A percentile compares a stretch with the other conserved stretches of the same genome.
phyloP scores from a whole-genome alignment of 208 protist genomes.

The Tetramitus jugosus region DNA sequence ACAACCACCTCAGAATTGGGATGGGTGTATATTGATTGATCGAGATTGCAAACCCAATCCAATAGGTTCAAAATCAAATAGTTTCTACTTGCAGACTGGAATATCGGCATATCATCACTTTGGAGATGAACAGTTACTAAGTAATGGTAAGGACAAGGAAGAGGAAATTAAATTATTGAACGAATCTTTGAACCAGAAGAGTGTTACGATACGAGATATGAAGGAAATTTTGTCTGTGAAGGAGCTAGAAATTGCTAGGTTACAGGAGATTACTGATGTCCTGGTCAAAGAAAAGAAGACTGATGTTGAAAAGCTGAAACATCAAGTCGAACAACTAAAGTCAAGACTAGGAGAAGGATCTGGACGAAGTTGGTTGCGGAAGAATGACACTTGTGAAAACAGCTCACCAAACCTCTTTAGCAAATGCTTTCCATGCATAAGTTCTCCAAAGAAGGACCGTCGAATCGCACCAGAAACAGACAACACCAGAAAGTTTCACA shows the following conservation, averaged over 20 bases:
- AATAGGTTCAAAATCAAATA: background rate
- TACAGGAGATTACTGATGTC: constrained; percentile 16
- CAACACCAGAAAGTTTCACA: no score
- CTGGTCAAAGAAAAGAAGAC: constrained; percentile 20
- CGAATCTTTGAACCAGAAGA: background rate
- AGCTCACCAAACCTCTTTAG: no score
- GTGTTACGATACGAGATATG: constrained; percentile 1
- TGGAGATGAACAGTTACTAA: constrained; percentile 3
- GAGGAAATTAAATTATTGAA: constrained; percentile 7
- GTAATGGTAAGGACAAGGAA: constrained; percentile 10
- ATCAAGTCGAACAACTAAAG: background rate
- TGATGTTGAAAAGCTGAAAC: background rate
- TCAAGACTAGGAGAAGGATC: no score
- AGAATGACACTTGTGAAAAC: no score
- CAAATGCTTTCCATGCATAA: no score
- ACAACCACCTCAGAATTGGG: background rate
- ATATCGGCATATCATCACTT: constrained; percentile 5
- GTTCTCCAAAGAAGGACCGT: no score
- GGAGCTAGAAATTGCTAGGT: background rate
- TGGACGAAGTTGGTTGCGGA: no score
- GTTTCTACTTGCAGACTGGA: background rate
- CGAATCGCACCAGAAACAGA: no score
- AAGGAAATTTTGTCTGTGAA: constrained; percentile 2
- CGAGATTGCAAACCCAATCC: background rate
- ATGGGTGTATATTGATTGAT: constrained; percentile 1